Percentiles rank a stretch among this genome's conserved stretches.
Conservation (phyloP, 768 basidiomycete species). For the Hortiboletus flavorubellus region DNA sequence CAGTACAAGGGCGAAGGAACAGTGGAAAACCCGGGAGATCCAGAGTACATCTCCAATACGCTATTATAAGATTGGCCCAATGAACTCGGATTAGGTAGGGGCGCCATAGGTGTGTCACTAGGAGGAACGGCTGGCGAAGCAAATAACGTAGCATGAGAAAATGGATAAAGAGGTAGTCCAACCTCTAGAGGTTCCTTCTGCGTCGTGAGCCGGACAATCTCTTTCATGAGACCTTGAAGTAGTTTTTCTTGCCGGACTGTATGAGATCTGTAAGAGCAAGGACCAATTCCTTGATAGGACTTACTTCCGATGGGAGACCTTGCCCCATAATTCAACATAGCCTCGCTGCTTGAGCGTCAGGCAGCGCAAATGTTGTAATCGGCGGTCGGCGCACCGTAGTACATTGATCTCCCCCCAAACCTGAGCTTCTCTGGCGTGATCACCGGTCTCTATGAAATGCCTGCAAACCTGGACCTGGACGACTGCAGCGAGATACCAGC, state of each 20-base stretch:
- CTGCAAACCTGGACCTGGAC: slow-evolving; percentile 86
- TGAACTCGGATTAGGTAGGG: slow-evolving; percentile 26
- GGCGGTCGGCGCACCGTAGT: slow-evolving; percentile 50
- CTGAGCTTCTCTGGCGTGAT: slow-evolving; percentile 66
- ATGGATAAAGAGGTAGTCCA: slow-evolving; percentile 76
- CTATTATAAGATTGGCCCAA: slow-evolving; percentile 4
- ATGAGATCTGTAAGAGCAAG: slow-evolving; percentile 7
- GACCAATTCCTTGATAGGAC: slow-evolving; percentile 25
- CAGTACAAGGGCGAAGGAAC: slow-evolving; percentile 3
- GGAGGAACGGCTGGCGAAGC: slow-evolving; percentile 42
- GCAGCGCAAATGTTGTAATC: not conserved
- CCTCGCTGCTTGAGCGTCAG: slow-evolving; percentile 48
- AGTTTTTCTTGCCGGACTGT: slow-evolving; percentile 80
- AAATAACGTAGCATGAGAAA: slow-evolving; percentile 67
- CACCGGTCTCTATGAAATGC: slow-evolving; percentile 79
- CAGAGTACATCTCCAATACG: slow-evolving; percentile 10
- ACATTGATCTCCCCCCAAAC: slow-evolving; percentile 90
- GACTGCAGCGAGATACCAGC: slow-evolving; percentile 88
- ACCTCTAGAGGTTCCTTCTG: slow-evolving; percentile 80
- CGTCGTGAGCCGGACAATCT: slow-evolving; percentile 78
- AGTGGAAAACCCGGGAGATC: not conserved
- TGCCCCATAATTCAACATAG: slow-evolving; percentile 78
- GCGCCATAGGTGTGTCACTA: slow-evolving; percentile 28
- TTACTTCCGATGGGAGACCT: slow-evolving; percentile 81
- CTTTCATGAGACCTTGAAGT: slow-evolving; percentile 79